Base-by-base conservation (phyloP, 2,329 filamentous ascomycete genomes). In the Phyllachora maydis region DNA sequence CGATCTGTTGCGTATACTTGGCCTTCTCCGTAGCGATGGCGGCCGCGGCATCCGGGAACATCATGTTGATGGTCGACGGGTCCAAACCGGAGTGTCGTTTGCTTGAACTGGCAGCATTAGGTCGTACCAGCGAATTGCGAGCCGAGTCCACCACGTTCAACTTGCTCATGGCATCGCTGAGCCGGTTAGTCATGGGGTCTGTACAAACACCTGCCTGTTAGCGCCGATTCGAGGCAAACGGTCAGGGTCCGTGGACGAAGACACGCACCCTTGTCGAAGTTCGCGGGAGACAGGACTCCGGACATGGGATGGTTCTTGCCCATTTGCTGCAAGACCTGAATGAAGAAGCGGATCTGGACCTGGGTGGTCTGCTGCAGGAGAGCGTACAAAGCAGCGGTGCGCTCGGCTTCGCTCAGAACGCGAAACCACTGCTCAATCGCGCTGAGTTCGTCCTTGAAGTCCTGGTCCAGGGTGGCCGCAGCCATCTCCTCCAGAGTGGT, bases 401-500 rank as follows among this genome's bases (percentile, higher is more conserved):
- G 67, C 52, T 98, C 88, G 14, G 88, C 83, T 52, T 95, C 88
- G 42, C 85, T 95, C 33, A 98, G 58, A 25, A 98, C 88, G 31
- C 83, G 75, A 50, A 98, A 98, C 88, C 88, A 98, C 57, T 98
- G 88, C 54, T 98, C 88, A 42, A 98, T 98, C 36, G 88, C 88
- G 45, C 82, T 93, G 30, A 98, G 65, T 50, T 98, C 88, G 50
- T 95, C 88, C 56, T 98, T 98, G 60, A 98, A 98, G 45, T 98
- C 88, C 55, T 98, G 88, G 45, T 98, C 88, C 26, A 95, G 59
- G n/a, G 88, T 95, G 14, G 88, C 88, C 16, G 85, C 83, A 20
- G 88, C 88, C 88, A 98, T 98, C 47, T 98, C 88, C 50, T 95
- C 88, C 40, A 98, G 52, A 2, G 88, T 98, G n/a, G 73, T 91